phyloP scores from a whole-genome alignment of 1,284 basidiomycete species.

The Microbotryum scabiosae region DNA sequence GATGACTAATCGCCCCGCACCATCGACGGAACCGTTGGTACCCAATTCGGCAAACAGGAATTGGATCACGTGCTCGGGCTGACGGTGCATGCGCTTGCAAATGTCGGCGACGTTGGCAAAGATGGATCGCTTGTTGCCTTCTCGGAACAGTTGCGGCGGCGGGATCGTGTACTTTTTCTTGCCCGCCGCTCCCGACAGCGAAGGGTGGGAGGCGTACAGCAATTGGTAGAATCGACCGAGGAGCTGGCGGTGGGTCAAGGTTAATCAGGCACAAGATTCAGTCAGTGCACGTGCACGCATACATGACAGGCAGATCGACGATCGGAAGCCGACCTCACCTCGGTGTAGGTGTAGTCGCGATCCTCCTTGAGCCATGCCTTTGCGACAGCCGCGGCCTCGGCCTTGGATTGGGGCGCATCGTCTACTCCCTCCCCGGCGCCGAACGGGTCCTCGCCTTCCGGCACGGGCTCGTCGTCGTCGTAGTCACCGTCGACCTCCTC shows the following conservation, averaged over 20 bases:
- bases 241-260: slow-evolving; percentile 50
- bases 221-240: slow-evolving; percentile 85
- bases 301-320: background rate
- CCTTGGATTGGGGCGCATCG: slow-evolving; percentile 57
- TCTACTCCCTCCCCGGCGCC: slow-evolving; percentile 52
- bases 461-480: slow-evolving; percentile 51
- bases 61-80: slow-evolving; percentile 98
- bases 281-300: background rate
- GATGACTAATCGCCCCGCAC: slow-evolving; percentile 85
- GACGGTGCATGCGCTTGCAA: slow-evolving; percentile 96
- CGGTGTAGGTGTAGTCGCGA: slow-evolving; percentile 88
- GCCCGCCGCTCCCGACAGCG: slow-evolving; percentile 59
- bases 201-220: slow-evolving; percentile 88
- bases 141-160: slow-evolving; percentile 87
- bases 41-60: slow-evolving; percentile 98
- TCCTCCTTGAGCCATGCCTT: slow-evolving; percentile 69
- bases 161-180: slow-evolving; percentile 92
- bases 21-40: slow-evolving; percentile 92
- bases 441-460: slow-evolving; percentile 42
- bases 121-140: slow-evolving; percentile 91
- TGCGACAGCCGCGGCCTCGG: slow-evolving; percentile 55
- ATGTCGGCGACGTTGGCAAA: slow-evolving; percentile 97
- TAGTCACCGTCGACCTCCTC: slow-evolving; percentile 48
- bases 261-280: slow-evolving; percentile 1
- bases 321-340: slow-evolving; percentile 51